Evolutionary conservation across 441 rosid genomes (phyloP), one percentile per base, ranked within the genome.

Genomic region (Arabidopsis lyrata): DNA sequence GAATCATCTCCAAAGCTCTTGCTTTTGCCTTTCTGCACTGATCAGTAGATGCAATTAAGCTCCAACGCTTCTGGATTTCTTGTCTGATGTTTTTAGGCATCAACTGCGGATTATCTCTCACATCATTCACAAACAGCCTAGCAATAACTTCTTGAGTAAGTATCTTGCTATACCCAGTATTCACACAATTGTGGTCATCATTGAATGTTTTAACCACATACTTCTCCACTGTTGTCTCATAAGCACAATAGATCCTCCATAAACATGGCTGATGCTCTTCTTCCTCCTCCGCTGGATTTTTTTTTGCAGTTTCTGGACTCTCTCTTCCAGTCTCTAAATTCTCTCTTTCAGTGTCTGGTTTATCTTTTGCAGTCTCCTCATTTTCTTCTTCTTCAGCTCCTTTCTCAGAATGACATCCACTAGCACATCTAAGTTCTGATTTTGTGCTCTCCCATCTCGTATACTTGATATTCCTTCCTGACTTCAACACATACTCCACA

Each of bases 121-220:
- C 0, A 2, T 42, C 53, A 27, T 62, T n/a, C 22, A 62, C 38
- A 62, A 62, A 42, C 0, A 62, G 8, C 24, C 0, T 42, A 24
- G 52, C 36, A 29, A 62, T 62, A 5, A 62, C 66, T 3, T 62
- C 66, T 24, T 62, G n/a, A 29, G 14, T 42, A 8, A 62, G 13
- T n/a, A 62, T 6, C 22, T 27, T 38, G 1, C 12, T 11, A 60
- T 10, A 8, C 3, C 48, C 18, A 38, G 0, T 57, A 44, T 5
- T 16, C 67, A 15, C 8, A 18, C 24, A 48, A 7, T 1, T 16
- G 1, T 44, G 49, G 5, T 44, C 52, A 8, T 48, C 22, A 9
- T 16, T 48, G 52, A 2, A 48, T 5, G 8, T 1, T 48, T 48
- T 48, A 9, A 48, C 24, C 52, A 48, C 1, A 10, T 4, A 48